Conservation (phyloP, 768 basidiomycete species). For the Aureoboletus auriporus region DNA sequence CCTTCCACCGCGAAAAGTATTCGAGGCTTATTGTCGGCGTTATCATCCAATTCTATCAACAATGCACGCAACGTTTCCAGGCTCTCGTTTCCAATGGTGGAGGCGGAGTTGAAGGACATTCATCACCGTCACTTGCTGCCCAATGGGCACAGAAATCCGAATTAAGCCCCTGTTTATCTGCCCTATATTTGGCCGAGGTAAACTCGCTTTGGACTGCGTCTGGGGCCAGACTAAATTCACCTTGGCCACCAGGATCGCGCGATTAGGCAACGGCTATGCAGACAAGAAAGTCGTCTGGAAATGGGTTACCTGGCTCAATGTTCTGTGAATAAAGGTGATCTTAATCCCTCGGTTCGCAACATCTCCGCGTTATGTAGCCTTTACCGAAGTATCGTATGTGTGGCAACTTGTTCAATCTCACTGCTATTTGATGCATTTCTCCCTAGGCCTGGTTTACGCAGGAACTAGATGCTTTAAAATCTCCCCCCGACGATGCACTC, state of each 20-base stretch:
- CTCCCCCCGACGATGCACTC: constrained; percentile 44
- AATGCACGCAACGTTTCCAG: constrained; percentile 86
- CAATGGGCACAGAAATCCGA: constrained; percentile 87
- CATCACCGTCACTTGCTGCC: constrained; percentile 52
- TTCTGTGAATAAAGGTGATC: constrained; percentile 53
- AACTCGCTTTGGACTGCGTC: constrained; percentile 20
- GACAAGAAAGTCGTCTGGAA: constrained; percentile 80
- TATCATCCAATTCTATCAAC: constrained; percentile 94
- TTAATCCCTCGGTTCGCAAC: constrained; percentile 69
- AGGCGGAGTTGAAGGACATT: constrained; percentile 37
- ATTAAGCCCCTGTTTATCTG: constrained; percentile 66
- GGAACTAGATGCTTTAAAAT: constrained; percentile 65
- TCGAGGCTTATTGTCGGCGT: constrained; percentile 90
- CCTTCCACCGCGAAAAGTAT: constrained; percentile 94
- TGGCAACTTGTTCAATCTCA: not conserved
- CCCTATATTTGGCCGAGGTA: constrained; percentile 54
- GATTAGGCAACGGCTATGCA: constrained; percentile 54
- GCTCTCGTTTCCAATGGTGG: constrained; percentile 48
- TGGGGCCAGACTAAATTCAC: constrained; percentile 1
- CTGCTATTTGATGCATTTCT: constrained; percentile 7
- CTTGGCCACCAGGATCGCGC: constrained; percentile 33
- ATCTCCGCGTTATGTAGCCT: constrained; percentile 72
- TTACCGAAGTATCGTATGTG: constrained; percentile 80
- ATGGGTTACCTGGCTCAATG: constrained; percentile 56
- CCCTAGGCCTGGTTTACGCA: constrained; percentile 79